Evolutionary conservation across 306 rosid genomes (phyloP).

Genomic region (Hylodesmum podocarpum): DNA sequence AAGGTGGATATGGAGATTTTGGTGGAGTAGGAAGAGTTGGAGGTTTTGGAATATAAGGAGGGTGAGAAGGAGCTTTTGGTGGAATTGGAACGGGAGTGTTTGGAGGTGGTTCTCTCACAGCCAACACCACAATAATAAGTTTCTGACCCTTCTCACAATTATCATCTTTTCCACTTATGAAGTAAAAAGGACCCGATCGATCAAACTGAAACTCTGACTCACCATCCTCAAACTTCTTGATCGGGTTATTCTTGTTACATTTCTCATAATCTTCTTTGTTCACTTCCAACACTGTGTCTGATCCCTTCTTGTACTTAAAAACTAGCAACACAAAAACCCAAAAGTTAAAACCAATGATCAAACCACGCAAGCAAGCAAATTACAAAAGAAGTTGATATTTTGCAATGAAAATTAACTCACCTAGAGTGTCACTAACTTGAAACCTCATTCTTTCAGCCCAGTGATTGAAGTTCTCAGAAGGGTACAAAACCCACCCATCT

Average conservation of each 20-base stretch:
- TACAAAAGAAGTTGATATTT: neutral
- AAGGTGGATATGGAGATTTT: neutral
- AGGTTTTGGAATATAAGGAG: neutral
- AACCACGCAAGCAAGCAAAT: neutral
- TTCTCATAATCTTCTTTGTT: slow-evolving; percentile 58
- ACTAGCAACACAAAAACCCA: slow-evolving; percentile 25
- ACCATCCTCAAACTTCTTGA: slow-evolving; percentile 62
- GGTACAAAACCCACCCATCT: slow-evolving; percentile 79
- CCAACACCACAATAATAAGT: slow-evolving; percentile 52
- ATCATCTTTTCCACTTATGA: slow-evolving; percentile 61
- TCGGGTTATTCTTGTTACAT: slow-evolving; percentile 66
- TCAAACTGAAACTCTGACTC: slow-evolving; percentile 56
- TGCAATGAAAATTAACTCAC: slow-evolving; percentile 39
- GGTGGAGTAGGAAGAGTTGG: slow-evolving; percentile 10
- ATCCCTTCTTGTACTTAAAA: slow-evolving; percentile 69
- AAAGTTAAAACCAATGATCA: neutral
- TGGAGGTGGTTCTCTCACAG: slow-evolving; percentile 34
- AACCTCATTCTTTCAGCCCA: slow-evolving; percentile 73
- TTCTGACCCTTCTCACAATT: slow-evolving; percentile 79
- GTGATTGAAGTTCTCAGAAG: slow-evolving; percentile 48
- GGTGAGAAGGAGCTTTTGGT: neutral
- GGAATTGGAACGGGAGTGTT: neutral
- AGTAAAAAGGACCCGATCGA: slow-evolving; percentile 68
- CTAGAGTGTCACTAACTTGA: slow-evolving; percentile 57
- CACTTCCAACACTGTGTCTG: slow-evolving; percentile 74